These are phyloP conservation scores for Podaxis mareebaensis DNA, from an alignment of 768 basidiomycete species.

Conservation along the genomic window DNA sequence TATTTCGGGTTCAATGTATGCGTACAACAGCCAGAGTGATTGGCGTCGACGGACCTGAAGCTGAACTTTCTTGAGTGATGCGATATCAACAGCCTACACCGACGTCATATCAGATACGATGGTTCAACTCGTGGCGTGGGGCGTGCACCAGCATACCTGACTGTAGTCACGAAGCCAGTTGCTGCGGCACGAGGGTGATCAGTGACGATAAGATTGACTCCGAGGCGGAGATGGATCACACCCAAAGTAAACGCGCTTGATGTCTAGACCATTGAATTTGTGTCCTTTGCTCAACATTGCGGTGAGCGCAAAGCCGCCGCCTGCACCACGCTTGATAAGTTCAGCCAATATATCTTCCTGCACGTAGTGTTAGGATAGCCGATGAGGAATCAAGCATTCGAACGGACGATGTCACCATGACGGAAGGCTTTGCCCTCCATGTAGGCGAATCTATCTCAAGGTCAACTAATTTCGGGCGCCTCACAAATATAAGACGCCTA, in stretches of 20 bases:
- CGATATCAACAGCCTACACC: constrained; percentile 75
- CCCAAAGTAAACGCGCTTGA: constrained; percentile 86
- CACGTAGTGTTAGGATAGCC: constrained; percentile 16
- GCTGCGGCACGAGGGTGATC: constrained; percentile 32
- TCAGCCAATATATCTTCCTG: constrained; percentile 74
- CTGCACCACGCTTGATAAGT: constrained; percentile 53
- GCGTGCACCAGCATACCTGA: constrained; percentile 41
- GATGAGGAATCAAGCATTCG: not conserved
- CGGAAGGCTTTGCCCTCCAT: constrained; percentile 85
- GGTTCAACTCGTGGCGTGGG: not conserved
- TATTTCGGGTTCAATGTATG: constrained; percentile 29
- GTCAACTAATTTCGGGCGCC: constrained; percentile 20
- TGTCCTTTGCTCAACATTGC: constrained; percentile 56
- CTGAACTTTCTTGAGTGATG: constrained; percentile 70
- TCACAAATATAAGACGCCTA: constrained; percentile 31
- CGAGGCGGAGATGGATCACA: constrained; percentile 30
- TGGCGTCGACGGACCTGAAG: constrained; percentile 50
- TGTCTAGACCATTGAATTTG: constrained; percentile 80
- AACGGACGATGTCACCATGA: constrained; percentile 83
- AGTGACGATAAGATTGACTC: not conserved
- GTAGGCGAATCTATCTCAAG: constrained; percentile 65
- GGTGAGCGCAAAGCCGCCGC: constrained; percentile 57
- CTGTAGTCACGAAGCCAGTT: constrained; percentile 92
- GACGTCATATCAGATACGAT: constrained; percentile 2
- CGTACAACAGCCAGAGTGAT: not conserved